A percentile compares a stretch with the other conserved stretches of the same genome.
Evolutionary conservation across 1,284 basidiomycete species (phyloP).

Genomic region (Malassezia vespertilionis): DNA sequence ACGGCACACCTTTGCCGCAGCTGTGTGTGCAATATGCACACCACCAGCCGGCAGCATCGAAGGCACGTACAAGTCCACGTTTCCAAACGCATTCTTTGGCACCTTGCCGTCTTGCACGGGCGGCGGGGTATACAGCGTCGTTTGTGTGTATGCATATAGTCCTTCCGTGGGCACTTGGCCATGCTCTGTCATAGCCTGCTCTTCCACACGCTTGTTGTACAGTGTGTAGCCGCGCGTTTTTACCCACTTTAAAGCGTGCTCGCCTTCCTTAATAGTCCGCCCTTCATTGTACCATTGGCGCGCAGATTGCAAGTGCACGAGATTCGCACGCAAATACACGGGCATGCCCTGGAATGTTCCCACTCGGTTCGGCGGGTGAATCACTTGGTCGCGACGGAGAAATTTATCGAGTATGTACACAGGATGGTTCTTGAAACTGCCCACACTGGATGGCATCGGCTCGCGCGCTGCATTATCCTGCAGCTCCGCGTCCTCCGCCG

Average conservation of each 20-base stretch:
- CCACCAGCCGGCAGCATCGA: slow-evolving; percentile 86
- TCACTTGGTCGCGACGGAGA: slow-evolving; percentile 74
- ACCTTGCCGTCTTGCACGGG: slow-evolving; percentile 80
- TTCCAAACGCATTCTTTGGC: slow-evolving; percentile 90
- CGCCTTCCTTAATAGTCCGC: slow-evolving; percentile 60
- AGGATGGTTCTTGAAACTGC: slow-evolving; percentile 91
- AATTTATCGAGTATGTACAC: slow-evolving; percentile 81
- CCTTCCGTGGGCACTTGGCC: slow-evolving; percentile 54
- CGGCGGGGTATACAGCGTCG: slow-evolving; percentile 64
- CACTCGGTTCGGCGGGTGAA: slow-evolving; percentile 65
- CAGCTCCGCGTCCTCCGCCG: slow-evolving; percentile 86
- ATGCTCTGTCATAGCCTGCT: slow-evolving; percentile 55
- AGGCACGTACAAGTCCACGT: slow-evolving; percentile 88
- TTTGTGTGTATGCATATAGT: slow-evolving; percentile 75
- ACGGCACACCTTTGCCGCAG: slow-evolving; percentile 66
- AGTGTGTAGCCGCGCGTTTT: slow-evolving; percentile 78
- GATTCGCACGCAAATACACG: slow-evolving; percentile 76
- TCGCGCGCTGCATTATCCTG: slow-evolving; percentile 66
- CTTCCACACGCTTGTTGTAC: slow-evolving; percentile 68
- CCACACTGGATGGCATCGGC: slow-evolving; percentile 84
- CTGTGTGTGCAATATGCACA: slow-evolving; percentile 62
- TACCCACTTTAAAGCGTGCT: slow-evolving; percentile 78
- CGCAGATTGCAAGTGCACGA: slow-evolving; percentile 71
- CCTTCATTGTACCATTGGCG: slow-evolving; percentile 93
- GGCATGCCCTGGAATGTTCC: slow-evolving; percentile 85